These are phyloP conservation scores for Sugiyamaella xylanicola DNA, from an alignment of 1,139 yeast genomes.

Conservation along the genomic window DNA sequence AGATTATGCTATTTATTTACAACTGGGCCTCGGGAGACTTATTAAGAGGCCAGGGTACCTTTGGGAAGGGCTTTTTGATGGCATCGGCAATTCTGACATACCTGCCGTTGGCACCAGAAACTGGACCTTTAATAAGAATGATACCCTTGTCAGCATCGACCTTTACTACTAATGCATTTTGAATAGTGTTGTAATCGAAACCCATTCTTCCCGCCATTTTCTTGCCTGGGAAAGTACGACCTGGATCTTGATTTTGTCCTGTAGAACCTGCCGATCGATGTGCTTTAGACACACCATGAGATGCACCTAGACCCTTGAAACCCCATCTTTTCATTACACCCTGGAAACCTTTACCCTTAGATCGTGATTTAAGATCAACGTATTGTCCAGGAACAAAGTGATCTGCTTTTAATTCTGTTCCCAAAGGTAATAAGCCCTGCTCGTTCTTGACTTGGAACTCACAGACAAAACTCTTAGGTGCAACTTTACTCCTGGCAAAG, in stretches of 20 bases:
- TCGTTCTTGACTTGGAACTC: slow-evolving; percentile 79
- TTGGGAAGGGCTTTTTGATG: slow-evolving; percentile 45
- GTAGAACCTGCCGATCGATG: slow-evolving; percentile 98
- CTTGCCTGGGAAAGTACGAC: slow-evolving; percentile 94
- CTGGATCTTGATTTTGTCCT: slow-evolving; percentile 95
- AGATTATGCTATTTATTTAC: slow-evolving; percentile 7
- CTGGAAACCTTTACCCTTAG: slow-evolving; percentile 96
- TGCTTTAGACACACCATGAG: slow-evolving; percentile 94
- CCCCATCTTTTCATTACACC: slow-evolving; percentile 98
- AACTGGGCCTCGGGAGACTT: neutral
- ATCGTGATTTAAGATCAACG: slow-evolving; percentile 74
- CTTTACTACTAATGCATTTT: slow-evolving; percentile 74
- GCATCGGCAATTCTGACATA: slow-evolving; percentile 81
- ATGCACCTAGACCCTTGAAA: slow-evolving; percentile 86
- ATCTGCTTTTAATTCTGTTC: slow-evolving; percentile 78
- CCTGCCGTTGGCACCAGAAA: slow-evolving; percentile 85
- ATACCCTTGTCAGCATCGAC: slow-evolving; percentile 81
- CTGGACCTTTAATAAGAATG: slow-evolving; percentile 81
- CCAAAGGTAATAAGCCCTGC: slow-evolving; percentile 69
- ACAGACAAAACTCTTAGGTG: slow-evolving; percentile 73
- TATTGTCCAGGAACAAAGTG: slow-evolving; percentile 81
- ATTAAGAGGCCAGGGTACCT: slow-evolving; percentile 22
- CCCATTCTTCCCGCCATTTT: slow-evolving; percentile 99
- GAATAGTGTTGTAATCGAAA: slow-evolving; percentile 67
- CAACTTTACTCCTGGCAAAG: slow-evolving; percentile 75